phyloP scores from a whole-genome alignment of 2,329 filamentous ascomycete species.

The Pyrenochaeta sp. region DNA sequence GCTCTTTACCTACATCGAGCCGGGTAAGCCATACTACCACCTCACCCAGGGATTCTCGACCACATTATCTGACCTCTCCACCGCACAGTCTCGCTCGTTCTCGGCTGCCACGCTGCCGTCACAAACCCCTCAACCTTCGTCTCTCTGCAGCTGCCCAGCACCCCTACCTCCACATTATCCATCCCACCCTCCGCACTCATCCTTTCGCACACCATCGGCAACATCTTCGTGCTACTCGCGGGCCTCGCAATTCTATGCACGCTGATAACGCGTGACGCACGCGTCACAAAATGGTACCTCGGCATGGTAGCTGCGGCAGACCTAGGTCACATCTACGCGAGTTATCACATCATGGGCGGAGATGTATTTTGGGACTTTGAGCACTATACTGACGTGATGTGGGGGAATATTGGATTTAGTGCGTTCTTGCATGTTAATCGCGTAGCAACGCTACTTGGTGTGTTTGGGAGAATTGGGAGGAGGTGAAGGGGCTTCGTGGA shows the following conservation, averaged over 20 bases:
- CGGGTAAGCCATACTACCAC: conserved; percentile 22
- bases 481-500: neutral
- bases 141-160: conserved; percentile 23
- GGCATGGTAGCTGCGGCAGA: conserved; percentile 28
- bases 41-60: neutral
- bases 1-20: conserved; percentile 38
- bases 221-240: conserved; percentile 34
- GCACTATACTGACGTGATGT: conserved; percentile 35
- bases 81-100: conserved; percentile 13
- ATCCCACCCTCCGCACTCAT: conserved; percentile 17
- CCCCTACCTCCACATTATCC: conserved; percentile 6
- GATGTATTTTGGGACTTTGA: conserved; percentile 34
- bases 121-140: conserved; percentile 24
- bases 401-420: conserved; percentile 30
- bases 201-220: conserved; percentile 33
- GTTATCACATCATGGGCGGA: conserved; percentile 31
- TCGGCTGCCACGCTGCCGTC: conserved; percentile 27
- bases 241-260: conserved; percentile 33
- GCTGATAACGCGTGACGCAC: conserved; percentile 30
- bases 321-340: conserved; percentile 35
- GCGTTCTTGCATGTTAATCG: conserved; percentile 32
- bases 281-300: conserved; percentile 35
- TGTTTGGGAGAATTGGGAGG: conserved; percentile 26
- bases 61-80: neutral
- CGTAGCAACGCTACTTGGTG: conserved; percentile 21